phyloP scores from a whole-genome alignment of 208 protist genomes.

The Leishmania tropica region DNA sequence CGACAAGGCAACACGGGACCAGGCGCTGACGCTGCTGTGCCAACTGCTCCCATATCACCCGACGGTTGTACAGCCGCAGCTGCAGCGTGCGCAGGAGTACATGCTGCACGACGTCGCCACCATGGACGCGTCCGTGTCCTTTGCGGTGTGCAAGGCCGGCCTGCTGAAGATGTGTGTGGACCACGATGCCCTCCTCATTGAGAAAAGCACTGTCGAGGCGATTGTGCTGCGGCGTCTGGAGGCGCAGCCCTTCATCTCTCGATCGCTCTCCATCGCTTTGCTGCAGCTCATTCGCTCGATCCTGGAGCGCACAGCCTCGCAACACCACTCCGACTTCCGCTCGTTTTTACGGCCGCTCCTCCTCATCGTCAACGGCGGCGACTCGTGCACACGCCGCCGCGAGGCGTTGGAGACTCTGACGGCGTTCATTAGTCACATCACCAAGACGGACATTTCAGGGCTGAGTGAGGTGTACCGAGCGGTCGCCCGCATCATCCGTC shows the following conservation, averaged over 20 bases:
- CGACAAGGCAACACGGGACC: slow-evolving; percentile 49
- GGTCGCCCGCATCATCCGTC: slow-evolving; percentile 78
- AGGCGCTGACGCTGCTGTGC: slow-evolving; percentile 76
- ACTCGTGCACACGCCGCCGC: slow-evolving; percentile 67
- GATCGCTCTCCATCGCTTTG: slow-evolving; percentile 68
- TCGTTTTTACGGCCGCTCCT: slow-evolving; percentile 64
- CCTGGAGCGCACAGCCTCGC: slow-evolving; percentile 64
- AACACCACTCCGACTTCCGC: slow-evolving; percentile 59
- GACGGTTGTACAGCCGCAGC: slow-evolving; percentile 66
- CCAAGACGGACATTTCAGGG: slow-evolving; percentile 46
- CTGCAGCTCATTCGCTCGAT: slow-evolving; percentile 74
- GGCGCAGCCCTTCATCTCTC: slow-evolving; percentile 75
- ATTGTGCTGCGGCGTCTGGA: slow-evolving; percentile 67
- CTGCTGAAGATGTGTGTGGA: slow-evolving; percentile 74
- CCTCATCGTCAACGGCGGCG: slow-evolving; percentile 69
- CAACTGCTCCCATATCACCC: slow-evolving; percentile 74
- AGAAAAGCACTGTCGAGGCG: slow-evolving; percentile 58
- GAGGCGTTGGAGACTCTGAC: slow-evolving; percentile 78
- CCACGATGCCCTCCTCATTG: slow-evolving; percentile 68
- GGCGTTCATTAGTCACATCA: slow-evolving; percentile 76
- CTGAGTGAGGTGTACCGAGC: slow-evolving; percentile 72
- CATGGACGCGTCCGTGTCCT: slow-evolving; percentile 78
- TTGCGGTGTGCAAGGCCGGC: slow-evolving; percentile 61
- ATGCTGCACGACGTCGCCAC: slow-evolving; percentile 84
- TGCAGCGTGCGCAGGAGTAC: slow-evolving; percentile 77